Base-by-base conservation (phyloP, 352 stramenopile species). In the Phytophthora hibernalis region DNA sequence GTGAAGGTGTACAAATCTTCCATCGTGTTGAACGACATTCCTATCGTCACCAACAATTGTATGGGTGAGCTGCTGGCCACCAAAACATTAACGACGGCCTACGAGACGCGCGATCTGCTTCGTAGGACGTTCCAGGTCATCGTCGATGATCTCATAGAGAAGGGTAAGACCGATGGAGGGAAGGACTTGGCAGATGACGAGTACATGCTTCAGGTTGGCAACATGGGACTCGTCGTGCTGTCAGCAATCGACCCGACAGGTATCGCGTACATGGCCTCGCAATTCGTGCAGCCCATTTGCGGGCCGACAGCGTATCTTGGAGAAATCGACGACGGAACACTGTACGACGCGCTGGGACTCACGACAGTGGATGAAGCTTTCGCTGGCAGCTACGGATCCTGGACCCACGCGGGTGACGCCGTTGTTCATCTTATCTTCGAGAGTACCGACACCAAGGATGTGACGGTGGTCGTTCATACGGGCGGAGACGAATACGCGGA, bases 201-300 rank as follows among this genome's bases (percentile, higher is more conserved):
- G 13, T 87, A 80, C 33, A 67, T 70, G 55, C 52, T 74, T 5
- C 51, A 76, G 28, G 61, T 74, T 10, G 43, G 72, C 0, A 71
- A 83, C 18, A 31, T 31, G 26, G 26, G 26, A 31, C 26, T 31
- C 2, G 26, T 31, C 2, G 26, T 31, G 26, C 26, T 75, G n/a
- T 72, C 68, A 5, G 56, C 49, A 4, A 64, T 85, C 20, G 77
- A 85, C 28, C 69, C 72, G 1, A 84, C 72, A 3, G 76, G 74
- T 42, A 59, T 88, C 35, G 77, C 75, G 7, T 67, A 70, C 24
- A 76, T 88, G 74, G 77, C 70, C 2, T 67, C 76, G 16, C 65
- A 84, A 8, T 85, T 82, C n/a, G 61, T 88, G 0, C 77, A 88
- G 50, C 79, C 79, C 0, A 77, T 85, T 20, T 85, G 79, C 43